Evolutionary conservation across 495 filamentous ascomycete species (phyloP).

Genomic region (Copromyces sp.): DNA sequence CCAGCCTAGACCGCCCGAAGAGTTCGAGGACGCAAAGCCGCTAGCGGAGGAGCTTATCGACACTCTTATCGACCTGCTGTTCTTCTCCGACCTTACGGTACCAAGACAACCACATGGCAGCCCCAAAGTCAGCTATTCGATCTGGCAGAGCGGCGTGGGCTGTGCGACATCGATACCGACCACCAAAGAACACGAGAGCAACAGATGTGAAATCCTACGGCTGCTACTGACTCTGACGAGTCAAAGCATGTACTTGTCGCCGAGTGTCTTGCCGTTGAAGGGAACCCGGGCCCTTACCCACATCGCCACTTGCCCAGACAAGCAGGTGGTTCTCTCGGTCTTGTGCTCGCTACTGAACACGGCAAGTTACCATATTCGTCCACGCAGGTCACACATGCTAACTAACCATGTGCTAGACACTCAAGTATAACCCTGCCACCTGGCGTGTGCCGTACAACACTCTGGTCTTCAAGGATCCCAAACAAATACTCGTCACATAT

Average conservation of each 20-base stretch:
- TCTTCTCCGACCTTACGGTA: slow-evolving; percentile 83
- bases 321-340: slow-evolving; percentile 79
- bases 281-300: slow-evolving; percentile 85
- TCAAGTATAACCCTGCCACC: slow-evolving; percentile 92
- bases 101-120: slow-evolving; percentile 55
- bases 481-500: slow-evolving; percentile 83
- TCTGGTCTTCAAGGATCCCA: slow-evolving; percentile 86
- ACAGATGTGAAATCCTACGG: slow-evolving; percentile 81
- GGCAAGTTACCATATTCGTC: slow-evolving; percentile 39
- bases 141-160: slow-evolving; percentile 97
- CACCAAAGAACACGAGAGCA: slow-evolving; percentile 82
- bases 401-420: slow-evolving; percentile 45
- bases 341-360: slow-evolving; percentile 94
- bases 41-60: slow-evolving; percentile 92
- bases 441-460: slow-evolving; percentile 96
- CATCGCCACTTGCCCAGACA: slow-evolving; percentile 73
- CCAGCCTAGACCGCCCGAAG: slow-evolving; percentile 43
- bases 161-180: slow-evolving; percentile 84
- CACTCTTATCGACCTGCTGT: slow-evolving; percentile 78
- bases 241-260: slow-evolving; percentile 87
- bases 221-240: slow-evolving; percentile 76
- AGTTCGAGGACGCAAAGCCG: slow-evolving; percentile 76
- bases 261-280: slow-evolving; percentile 71
- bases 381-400: slow-evolving; percentile 3
- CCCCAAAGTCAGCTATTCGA: slow-evolving; percentile 79